A percentile compares a stretch with the other conserved stretches of the same genome.
Evolutionary conservation across 2,329 filamentous ascomycete species (phyloP).

Genomic region (Penicillium occitanis): DNA sequence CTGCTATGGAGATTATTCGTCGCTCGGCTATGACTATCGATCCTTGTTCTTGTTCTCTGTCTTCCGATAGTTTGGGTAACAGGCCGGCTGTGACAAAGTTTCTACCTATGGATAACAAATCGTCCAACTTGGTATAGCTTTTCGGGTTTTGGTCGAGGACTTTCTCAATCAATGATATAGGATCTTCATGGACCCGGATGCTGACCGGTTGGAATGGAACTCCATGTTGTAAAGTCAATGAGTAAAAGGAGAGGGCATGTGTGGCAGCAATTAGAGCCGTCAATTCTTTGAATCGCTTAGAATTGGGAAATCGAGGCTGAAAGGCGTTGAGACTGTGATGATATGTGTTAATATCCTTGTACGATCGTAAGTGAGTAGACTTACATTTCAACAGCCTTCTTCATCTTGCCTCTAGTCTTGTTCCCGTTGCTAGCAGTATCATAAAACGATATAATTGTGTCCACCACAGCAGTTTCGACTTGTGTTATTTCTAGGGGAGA

Average conservation of each 20-base stretch:
- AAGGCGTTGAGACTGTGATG: conserved; percentile 44
- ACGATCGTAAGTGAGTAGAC: conserved; percentile 25
- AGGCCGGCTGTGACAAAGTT: conserved; percentile 55
- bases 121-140: conserved; percentile 64
- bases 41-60: conserved; percentile 23
- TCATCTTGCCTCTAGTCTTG: conserved; percentile 61
- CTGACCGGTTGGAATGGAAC: conserved; percentile 66
- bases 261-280: conserved; percentile 60
- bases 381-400: conserved; percentile 59
- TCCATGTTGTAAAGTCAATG: conserved; percentile 62
- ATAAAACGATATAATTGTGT: conserved; percentile 56
- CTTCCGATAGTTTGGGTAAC: conserved; percentile 22
- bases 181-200: conserved; percentile 63
- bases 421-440: conserved; percentile 68
- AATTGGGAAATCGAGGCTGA: conserved; percentile 42
- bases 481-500: conserved; percentile 44
- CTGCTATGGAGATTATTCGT: conserved; percentile 48
- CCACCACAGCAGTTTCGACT: conserved; percentile 55
- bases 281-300: conserved; percentile 44
- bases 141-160: conserved; percentile 61
- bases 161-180: conserved; percentile 58
- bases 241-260: conserved; percentile 65
- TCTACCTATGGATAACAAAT: conserved; percentile 60
- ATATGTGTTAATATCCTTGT: background rate
- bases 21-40: conserved; percentile 42